Base-by-base conservation (phyloP, 345 rosid species). In the Hibiscus trionum region DNA sequence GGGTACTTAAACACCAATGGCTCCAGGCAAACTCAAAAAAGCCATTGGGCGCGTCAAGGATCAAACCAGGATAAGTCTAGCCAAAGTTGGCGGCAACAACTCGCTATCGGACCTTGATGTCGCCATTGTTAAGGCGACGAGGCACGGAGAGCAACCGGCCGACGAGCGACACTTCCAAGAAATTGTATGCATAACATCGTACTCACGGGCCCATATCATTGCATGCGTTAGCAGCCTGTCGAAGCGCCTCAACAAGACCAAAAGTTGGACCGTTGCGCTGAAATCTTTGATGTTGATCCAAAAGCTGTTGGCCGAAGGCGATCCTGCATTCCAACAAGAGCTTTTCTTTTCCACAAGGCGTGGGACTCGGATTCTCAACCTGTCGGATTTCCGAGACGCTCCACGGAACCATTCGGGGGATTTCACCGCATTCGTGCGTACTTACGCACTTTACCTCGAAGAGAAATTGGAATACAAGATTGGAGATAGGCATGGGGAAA, bases 1-100 rank as follows among this genome's bases (percentile, higher is more conserved):
- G 58, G 59, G 59, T 7, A 8, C 11, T 17, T 49, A 49, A 19
- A 17, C 2, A 2, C 7, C 63, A 49, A 93, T 94, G 98, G 88
- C 86, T 70, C 85, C 93, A 11, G 83, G 98, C 82, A 90, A 75
- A 72, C 70, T 94, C 11, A 83, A 84, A 80, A 77, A 85, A 72
- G 97, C 95, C 62, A 70, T 94, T 46, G 96, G 96, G 61, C 93
- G 86, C 1, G 91, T 94, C 17, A 94, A 93, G 81, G 98, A 93
- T 83, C 88, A 82, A 70, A 91, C 97, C 9, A 93, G 95, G 88
- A 91, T 93, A 15, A 77, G 99, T 17, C 80, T 94, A 9, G 97
- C 97, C 29, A 94, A 86, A 82, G 96, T 90, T 11, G 86, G 89
- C 5, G 85, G 78, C 77, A 90, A 89, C 82, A 77, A 85, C 75